These are phyloP conservation scores for Fusarium fracticaudum DNA, from an alignment of 2,329 filamentous ascomycete species.

Conservation along the genomic window DNA sequence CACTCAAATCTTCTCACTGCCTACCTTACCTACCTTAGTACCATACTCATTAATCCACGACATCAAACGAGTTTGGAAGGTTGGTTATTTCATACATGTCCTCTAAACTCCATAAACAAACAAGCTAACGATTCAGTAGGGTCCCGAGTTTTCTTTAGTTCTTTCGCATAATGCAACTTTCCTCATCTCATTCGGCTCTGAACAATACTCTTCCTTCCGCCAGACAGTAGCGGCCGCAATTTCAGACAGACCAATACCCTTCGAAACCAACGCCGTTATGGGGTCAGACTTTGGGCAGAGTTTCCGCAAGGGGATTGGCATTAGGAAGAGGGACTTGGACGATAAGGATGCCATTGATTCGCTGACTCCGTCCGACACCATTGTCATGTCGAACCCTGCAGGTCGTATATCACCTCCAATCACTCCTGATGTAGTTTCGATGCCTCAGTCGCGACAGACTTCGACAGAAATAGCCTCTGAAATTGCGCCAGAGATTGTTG, in stretches of 20 bases:
- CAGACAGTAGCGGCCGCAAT: slow-evolving; percentile 26
- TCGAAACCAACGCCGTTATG: slow-evolving; percentile 40
- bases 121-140: slow-evolving; percentile 25
- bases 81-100: neutral
- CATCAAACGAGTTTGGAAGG: slow-evolving; percentile 14
- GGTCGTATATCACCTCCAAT: slow-evolving; percentile 44
- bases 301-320: slow-evolving; percentile 30
- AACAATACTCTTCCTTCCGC: slow-evolving; percentile 34
- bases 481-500: slow-evolving; percentile 55
- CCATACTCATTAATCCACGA: slow-evolving; percentile 15
- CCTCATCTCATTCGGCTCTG: slow-evolving; percentile 40
- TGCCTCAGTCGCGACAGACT: slow-evolving; percentile 46
- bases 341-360: slow-evolving; percentile 39
- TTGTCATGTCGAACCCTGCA: slow-evolving; percentile 38
- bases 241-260: slow-evolving; percentile 26
- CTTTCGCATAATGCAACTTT: slow-evolving; percentile 39
- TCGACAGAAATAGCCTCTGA: slow-evolving; percentile 48
- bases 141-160: neutral
- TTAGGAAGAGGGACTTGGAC: slow-evolving; percentile 37
- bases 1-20: slow-evolving; percentile 20
- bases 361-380: slow-evolving; percentile 38
- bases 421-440: slow-evolving; percentile 37
- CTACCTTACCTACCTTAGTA: neutral
- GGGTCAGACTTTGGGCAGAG: slow-evolving; percentile 37
- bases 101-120: slow-evolving; percentile 1